Base-by-base conservation (phyloP, 768 basidiomycete species). In the Erythrobasidium yunnanense region DNA sequence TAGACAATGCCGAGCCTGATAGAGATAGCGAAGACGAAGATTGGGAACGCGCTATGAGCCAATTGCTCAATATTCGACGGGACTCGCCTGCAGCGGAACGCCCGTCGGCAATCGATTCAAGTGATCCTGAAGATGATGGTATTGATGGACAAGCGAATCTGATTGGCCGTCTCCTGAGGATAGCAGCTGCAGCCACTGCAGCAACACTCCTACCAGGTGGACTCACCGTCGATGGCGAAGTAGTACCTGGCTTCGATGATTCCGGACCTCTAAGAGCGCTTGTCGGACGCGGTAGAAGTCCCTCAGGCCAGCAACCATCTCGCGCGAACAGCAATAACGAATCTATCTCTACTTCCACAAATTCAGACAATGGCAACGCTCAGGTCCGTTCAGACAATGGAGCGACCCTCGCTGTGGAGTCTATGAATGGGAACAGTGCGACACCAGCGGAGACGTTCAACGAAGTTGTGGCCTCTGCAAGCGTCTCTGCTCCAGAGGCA, bases 101-200 rank as follows among this genome's bases (percentile, higher is more conserved):
- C 15, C 18, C 8, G 20, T 11, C 29, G 50, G 29, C 50, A 30
- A 8, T 30, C 50, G 50, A 52, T n/a, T n/a, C n/a, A n/a, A n/a
- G n/a, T n/a, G n/a, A n/a, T 20, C 50, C 50, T 52, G 11, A 52
- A 11, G 11, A 30, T 13, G 20, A 22, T 25, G 50, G 18, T 11
- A 32, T 47, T 23, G 38, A 42, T 22, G 34, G 45, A 6, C 67
- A 68, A 65, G 67, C 63, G 17, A 34, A 27, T 35, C 30, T 68
- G 2, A 65, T 68, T 4, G 56, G 42, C 32, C 56, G 67, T 22
- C 33, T 68, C 1, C 29, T 68, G 13, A 25, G 22, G 33, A 52
- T 68, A 8, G 67, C 67, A 4, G 60, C 58, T 4, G 67, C 67
- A 4, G 63, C 67, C 1, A 68, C 67, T 23, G 67, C 67, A 30